phyloP scores from a whole-genome alignment of 192 early-diverging fungal species.

The Mycoemilia scoparia region DNA sequence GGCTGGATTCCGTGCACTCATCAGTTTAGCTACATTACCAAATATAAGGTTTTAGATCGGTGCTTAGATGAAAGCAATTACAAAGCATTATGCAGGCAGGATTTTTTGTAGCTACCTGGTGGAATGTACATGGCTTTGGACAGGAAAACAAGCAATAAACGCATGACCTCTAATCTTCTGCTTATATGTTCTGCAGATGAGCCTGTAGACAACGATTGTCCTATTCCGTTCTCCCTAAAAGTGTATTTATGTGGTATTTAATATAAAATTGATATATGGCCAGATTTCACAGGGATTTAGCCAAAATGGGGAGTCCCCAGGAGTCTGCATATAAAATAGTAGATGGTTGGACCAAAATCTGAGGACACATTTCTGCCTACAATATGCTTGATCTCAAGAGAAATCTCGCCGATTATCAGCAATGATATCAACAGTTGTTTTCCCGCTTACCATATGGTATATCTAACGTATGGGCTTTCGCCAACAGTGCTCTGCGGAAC shows the following conservation, averaged over 20 bases:
- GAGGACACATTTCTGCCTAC: too few relatives aligned
- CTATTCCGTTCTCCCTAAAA: slow-evolving; percentile 47
- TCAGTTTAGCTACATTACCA: too few relatives aligned
- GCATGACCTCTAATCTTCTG: slow-evolving; percentile 59
- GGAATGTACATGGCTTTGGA: slow-evolving; percentile 66
- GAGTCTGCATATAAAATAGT: too few relatives aligned
- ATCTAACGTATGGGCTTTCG: slow-evolving; percentile 31
- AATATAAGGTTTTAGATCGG: too few relatives aligned
- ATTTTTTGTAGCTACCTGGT: slow-evolving; percentile 8
- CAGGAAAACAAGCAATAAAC: slow-evolving; percentile 57
- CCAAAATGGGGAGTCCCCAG: background rate
- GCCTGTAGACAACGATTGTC: slow-evolving; percentile 45
- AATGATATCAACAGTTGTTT: background rate
- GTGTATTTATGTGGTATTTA: background rate
- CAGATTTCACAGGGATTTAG: too few relatives aligned
- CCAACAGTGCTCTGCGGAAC: slow-evolving; percentile 33
- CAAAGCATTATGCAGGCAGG: too few relatives aligned
- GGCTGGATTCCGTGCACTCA: slow-evolving; percentile 10
- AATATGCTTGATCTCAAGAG: too few relatives aligned
- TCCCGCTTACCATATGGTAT: slow-evolving; percentile 40
- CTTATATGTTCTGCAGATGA: slow-evolving; percentile 46
- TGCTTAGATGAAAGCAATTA: too few relatives aligned
- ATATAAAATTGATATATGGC: background rate
- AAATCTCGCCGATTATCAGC: background rate
- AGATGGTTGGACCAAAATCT: too few relatives aligned